Conservation (phyloP, 2,329 filamentous ascomycete genomes). For the Leptodontidium sp. region DNA sequence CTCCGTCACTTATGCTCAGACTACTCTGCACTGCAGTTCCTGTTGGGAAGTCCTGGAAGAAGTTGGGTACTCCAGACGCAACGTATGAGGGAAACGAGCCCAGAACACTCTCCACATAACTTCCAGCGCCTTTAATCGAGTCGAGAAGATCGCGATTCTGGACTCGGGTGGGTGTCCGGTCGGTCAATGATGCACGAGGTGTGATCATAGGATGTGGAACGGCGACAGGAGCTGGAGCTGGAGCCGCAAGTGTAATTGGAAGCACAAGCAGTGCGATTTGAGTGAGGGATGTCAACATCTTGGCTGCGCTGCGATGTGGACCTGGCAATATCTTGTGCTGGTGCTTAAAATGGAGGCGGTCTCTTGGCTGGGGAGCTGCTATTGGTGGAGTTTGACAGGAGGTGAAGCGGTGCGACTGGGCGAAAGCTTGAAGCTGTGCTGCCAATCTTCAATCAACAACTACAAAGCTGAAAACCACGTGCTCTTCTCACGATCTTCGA, state of each 20-base stretch:
- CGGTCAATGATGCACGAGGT: conserved; percentile 52
- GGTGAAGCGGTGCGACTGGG: conserved; percentile 8
- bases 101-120: conserved; percentile 60
- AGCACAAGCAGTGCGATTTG: conserved; percentile 35
- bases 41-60: conserved; percentile 72
- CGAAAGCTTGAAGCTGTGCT: background rate
- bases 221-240: conserved; percentile 39
- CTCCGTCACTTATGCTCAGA: conserved; percentile 64
- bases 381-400: background rate
- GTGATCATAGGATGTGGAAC: conserved; percentile 56
- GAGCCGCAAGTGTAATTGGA: conserved; percentile 39
- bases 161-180: conserved; percentile 51
- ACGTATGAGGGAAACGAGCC: conserved; percentile 67
- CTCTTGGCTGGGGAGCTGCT: background rate
- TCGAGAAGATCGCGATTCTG: conserved; percentile 55
- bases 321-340: conserved; percentile 2
- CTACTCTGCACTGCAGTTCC: conserved; percentile 67
- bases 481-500: background rate
- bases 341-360: conserved; percentile 7
- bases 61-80: conserved; percentile 70
- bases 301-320: background rate
- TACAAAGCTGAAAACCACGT: background rate
- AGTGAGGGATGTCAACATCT: conserved; percentile 24
- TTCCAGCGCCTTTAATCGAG: conserved; percentile 55
- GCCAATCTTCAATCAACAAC: conserved; percentile 6